A percentile compares a stretch with the other conserved stretches of the same genome.
phyloP scores from a whole-genome alignment of 2,329 filamentous ascomycete species.

The Tolypocladium amazonense region DNA sequence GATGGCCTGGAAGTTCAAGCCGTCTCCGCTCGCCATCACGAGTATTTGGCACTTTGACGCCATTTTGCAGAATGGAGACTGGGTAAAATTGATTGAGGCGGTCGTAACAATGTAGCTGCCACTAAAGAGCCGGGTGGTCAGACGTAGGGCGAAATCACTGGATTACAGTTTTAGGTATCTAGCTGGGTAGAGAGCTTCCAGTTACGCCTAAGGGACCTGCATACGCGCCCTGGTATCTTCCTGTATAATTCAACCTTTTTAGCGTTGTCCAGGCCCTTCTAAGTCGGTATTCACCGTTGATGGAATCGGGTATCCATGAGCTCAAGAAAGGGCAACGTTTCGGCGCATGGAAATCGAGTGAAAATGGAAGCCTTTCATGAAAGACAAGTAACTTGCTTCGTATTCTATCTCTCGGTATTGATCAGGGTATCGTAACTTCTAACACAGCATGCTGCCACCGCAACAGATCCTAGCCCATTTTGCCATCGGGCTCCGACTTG shows the following conservation, averaged over 20 bases:
- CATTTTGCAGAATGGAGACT: neutral
- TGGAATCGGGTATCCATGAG: too few species aligned
- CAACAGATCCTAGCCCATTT: neutral
- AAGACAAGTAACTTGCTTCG: neutral
- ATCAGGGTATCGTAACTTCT: neutral
- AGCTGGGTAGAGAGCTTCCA: too few species aligned
- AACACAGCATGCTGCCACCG: neutral
- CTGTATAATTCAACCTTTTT: too few species aligned
- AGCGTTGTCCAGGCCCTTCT: too few species aligned
- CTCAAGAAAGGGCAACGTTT: too few species aligned
- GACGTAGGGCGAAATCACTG: too few species aligned
- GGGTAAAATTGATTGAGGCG: neutral
- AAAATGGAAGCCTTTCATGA: neutral
- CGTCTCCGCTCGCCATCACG: constrained; percentile 62
- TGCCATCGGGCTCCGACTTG: neutral
- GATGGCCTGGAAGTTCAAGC: constrained; percentile 71
- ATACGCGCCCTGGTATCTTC: too few species aligned
- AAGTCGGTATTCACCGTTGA: too few species aligned
- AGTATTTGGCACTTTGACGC: constrained; percentile 38
- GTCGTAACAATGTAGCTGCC: neutral
- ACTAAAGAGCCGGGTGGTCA: too few species aligned
- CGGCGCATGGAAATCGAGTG: too few species aligned
- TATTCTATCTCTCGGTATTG: neutral
- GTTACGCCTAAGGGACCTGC: too few species aligned
- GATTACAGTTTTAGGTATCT: too few species aligned